Percentiles rank a stretch among this genome's conserved stretches.
phyloP scores from a whole-genome alignment of 257 asterid species.

The Plantago elongata region DNA sequence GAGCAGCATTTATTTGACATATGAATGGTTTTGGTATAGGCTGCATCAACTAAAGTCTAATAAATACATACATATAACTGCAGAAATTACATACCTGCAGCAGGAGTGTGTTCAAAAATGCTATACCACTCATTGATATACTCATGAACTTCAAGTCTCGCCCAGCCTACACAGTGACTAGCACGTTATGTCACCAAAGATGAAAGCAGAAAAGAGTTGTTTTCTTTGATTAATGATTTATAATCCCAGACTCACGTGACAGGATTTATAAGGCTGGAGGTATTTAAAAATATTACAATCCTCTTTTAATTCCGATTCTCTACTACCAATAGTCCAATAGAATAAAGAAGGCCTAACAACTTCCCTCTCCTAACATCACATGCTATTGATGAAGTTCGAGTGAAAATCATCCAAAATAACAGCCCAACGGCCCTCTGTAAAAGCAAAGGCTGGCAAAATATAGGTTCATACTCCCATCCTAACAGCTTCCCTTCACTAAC shows the following conservation, averaged over 20 bases:
- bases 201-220: not conserved
- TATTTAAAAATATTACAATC: not conserved
- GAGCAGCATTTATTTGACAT: not conserved
- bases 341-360: too few species aligned
- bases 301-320: not conserved
- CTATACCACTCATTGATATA: slow-evolving; percentile 48
- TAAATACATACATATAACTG: not conserved
- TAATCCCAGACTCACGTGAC: slow-evolving; percentile 1
- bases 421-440: too few species aligned
- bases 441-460: too few species aligned
- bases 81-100: slow-evolving; percentile 39
- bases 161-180: slow-evolving; percentile 56
- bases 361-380: too few species aligned
- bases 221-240: not conserved
- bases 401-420: too few species aligned
- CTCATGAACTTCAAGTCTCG: slow-evolving; percentile 73
- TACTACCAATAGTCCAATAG: too few species aligned
- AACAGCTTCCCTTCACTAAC: too few species aligned
- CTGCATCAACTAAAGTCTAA: not conserved
- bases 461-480: too few species aligned
- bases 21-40: not conserved
- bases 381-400: too few species aligned
- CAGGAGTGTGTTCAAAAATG: slow-evolving; percentile 54
- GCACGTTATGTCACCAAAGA: slow-evolving; percentile 9
- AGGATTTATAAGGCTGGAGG: not conserved